A percentile compares a stretch with the other conserved stretches of the same genome.
Conservation (phyloP, 2,329 filamentous ascomycete species). For the Diaporthe australafricana region DNA sequence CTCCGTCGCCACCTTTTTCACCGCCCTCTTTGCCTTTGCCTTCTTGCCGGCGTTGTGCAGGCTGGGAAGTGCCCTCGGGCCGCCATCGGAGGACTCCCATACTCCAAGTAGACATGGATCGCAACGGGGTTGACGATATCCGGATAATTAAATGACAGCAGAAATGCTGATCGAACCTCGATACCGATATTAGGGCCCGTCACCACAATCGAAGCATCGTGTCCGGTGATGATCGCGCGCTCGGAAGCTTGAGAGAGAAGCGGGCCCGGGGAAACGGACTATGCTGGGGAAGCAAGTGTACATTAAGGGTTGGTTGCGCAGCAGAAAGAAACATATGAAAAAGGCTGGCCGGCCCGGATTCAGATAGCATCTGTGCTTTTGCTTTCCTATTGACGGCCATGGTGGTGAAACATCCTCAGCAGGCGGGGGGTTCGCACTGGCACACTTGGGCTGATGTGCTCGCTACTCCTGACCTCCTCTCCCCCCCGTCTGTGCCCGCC, state of each 20-base stretch:
- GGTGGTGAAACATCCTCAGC: slow-evolving; percentile 26
- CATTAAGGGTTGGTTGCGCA: slow-evolving; percentile 13
- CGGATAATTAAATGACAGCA: not conserved
- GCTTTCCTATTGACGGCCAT: slow-evolving; percentile 6
- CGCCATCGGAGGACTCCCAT: slow-evolving; percentile 21
- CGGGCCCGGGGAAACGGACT: not conserved
- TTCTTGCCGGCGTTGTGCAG: slow-evolving; percentile 13
- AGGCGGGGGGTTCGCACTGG: slow-evolving; percentile 5
- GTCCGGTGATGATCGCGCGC: slow-evolving; percentile 23
- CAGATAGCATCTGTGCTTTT: slow-evolving; percentile 14
- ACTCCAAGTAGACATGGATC: slow-evolving; percentile 19
- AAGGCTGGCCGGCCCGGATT: slow-evolving; percentile 2
- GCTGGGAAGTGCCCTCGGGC: slow-evolving; percentile 11
- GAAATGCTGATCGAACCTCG: not conserved
- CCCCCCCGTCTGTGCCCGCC: slow-evolving; percentile 17
- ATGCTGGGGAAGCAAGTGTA: slow-evolving; percentile 11
- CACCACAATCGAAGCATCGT: slow-evolving; percentile 26
- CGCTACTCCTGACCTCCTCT: slow-evolving; percentile 15
- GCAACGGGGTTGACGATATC: not conserved
- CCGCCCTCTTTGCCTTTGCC: not conserved
- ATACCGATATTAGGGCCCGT: slow-evolving; percentile 2
- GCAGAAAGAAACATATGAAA: slow-evolving; percentile 16
- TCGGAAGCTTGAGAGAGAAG: slow-evolving; percentile 14
- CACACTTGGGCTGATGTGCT: slow-evolving; percentile 14
- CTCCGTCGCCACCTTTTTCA: not conserved